Evolutionary conservation across 345 rosid species (phyloP).

Genomic region (Punica granatum): DNA sequence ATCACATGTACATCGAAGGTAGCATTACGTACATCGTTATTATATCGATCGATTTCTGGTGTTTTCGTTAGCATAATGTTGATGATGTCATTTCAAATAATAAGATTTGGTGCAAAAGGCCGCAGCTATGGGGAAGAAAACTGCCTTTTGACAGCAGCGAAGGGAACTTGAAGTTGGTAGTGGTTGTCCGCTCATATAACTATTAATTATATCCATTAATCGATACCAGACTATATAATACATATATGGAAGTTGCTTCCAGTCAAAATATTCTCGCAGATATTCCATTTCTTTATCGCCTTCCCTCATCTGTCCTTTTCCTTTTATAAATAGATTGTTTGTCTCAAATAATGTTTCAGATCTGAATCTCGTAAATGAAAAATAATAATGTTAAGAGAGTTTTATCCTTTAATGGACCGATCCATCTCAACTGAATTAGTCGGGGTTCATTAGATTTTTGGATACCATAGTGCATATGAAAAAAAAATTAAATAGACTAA

Average conservation of each 20-base stretch:
- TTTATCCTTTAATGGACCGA: too few species aligned
- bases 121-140: neutral
- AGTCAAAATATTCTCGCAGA: neutral
- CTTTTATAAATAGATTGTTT: neutral
- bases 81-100: neutral
- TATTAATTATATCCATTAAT: neutral
- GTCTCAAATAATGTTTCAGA: too few species aligned
- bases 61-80: neutral
- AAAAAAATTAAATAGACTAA: too few species aligned
- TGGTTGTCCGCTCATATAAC: neutral
- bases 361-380: too few species aligned
- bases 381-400: too few species aligned
- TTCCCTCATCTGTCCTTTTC: neutral
- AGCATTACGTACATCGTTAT: too few species aligned
- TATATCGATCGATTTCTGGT: neutral
- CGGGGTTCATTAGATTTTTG: too few species aligned
- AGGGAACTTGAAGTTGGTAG: neutral
- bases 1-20: too few species aligned
- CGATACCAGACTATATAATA: too few species aligned
- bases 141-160: neutral
- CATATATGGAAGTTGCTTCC: neutral
- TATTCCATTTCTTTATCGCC: neutral
- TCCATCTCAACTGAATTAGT: too few species aligned
- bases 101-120: neutral
- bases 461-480: too few species aligned